Base-by-base conservation (phyloP, 352 stramenopile genomes). In the Globisporangium ultimum region DNA sequence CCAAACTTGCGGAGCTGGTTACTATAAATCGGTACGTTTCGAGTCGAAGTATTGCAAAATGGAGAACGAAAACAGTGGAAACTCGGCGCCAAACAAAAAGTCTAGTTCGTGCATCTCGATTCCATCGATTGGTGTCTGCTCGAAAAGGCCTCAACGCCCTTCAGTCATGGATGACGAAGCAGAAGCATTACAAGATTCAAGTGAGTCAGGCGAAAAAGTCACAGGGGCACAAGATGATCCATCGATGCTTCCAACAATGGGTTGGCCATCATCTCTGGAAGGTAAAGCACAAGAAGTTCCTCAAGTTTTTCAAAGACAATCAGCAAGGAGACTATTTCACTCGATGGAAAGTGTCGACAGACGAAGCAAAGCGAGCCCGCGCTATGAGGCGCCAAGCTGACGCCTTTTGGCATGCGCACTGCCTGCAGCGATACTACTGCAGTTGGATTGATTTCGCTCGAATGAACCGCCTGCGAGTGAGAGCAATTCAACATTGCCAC, bases 331-430 rank as follows among this genome's bases (percentile, higher is more conserved):
- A 73, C 9, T 42, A 42, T 13, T 77, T 82, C 20, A 40, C 40
- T 20, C 68, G 53, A 9, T 82, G 72, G 72, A 64, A 69, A 62
- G 38, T 5, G 1, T 75, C 69, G 14, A 75, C 54, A 53, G 13
- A 53, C 7, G 53, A 60, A 9, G 42, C 32, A 4, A 62, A 58
- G 45, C 46, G 3, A 0, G 41, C 14, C 2, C 62, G 58, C 3
- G 45, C 66, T 14, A 62, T 60, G 20, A 45, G 24, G 22, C 53
- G 70, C 17, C 49, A 69, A 53, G 72, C 72, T 15, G 41, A 63
- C 40, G 53, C 64, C 0, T 67, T 76, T 24, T 63, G 28, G 42
- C 20, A 47, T 45, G 24, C 54, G 28, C 45, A 40, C 22, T 22
- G n/a, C 18, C 18, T 46, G n/a, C 54, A 60, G 20, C 34, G n/a